phyloP scores from a whole-genome alignment of 1,139 yeast species.

The Suhomyces anneliseae region DNA sequence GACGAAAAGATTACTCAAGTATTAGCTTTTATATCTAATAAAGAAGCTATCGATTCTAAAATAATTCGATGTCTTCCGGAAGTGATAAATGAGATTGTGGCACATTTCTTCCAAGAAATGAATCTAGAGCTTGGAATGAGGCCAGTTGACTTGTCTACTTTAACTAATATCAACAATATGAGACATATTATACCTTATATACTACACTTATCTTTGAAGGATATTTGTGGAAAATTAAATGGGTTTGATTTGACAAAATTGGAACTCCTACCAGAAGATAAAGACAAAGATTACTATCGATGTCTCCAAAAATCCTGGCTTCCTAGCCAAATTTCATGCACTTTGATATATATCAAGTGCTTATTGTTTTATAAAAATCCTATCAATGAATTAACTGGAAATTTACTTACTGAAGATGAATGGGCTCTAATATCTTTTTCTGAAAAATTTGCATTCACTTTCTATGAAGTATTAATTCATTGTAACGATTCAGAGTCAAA shows the following conservation, averaged over 20 bases:
- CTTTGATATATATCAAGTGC: conserved; percentile 11
- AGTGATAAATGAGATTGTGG: conserved; percentile 13
- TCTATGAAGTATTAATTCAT: conserved; percentile 16
- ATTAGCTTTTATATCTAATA: conserved; percentile 16
- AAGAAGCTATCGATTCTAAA: conserved; percentile 13
- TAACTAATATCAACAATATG: not conserved
- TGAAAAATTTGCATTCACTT: conserved; percentile 11
- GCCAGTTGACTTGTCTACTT: not conserved
- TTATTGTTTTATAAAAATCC: conserved; percentile 11
- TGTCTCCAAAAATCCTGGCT: conserved; percentile 7
- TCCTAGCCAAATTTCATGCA: conserved; percentile 12
- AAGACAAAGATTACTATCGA: conserved; percentile 6
- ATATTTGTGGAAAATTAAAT: conserved; percentile 9
- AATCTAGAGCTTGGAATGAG: conserved; percentile 1
- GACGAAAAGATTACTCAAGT: conserved; percentile 19
- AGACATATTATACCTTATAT: not conserved
- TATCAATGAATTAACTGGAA: not conserved
- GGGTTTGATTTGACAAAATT: conserved; percentile 4
- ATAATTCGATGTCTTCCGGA: conserved; percentile 22
- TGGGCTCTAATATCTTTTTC: conserved; percentile 19
- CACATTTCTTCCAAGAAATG: conserved; percentile 14
- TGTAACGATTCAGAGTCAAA: conserved; percentile 6
- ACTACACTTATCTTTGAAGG: conserved; percentile 10
- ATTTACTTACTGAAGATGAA: conserved; percentile 12
- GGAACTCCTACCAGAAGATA: conserved; percentile 6